phyloP scores from a whole-genome alignment of 805 yeast genomes.

The Wickerhamomyces alni region DNA sequence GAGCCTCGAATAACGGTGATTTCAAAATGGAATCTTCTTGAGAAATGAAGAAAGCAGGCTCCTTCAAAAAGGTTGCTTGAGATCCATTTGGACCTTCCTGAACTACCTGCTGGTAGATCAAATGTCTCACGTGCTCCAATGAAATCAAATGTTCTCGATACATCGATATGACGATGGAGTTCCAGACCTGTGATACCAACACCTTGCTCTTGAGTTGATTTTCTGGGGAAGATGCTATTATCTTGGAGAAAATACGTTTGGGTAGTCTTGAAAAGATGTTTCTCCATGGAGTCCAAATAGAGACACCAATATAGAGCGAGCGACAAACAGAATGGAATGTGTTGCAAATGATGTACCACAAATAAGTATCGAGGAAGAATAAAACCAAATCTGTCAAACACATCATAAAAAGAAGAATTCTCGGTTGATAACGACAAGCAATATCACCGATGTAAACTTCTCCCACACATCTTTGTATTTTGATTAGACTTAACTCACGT shows the following conservation, averaged over 20 bases:
- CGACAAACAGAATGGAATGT: slow-evolving; percentile 66
- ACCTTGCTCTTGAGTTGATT: slow-evolving; percentile 96
- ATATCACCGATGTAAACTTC: slow-evolving; percentile 47
- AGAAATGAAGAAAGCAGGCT: slow-evolving; percentile 74
- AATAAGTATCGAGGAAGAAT: slow-evolving; percentile 74
- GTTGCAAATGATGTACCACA: slow-evolving; percentile 83
- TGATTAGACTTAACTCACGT: slow-evolving; percentile 56
- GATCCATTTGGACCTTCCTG: slow-evolving; percentile 28
- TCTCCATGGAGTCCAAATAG: slow-evolving; percentile 88
- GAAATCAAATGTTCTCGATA: slow-evolving; percentile 98
- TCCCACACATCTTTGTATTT: slow-evolving; percentile 52
- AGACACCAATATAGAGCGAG: slow-evolving; percentile 69
- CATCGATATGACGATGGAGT: slow-evolving; percentile 96
- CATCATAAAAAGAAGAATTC: slow-evolving; percentile 47
- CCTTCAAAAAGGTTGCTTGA: slow-evolving; percentile 43
- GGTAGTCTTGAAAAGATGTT: slow-evolving; percentile 74
- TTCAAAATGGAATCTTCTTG: slow-evolving; percentile 72
- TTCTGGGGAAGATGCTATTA: slow-evolving; percentile 58
- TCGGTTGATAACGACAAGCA: slow-evolving; percentile 53
- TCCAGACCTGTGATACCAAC: slow-evolving; percentile 96
- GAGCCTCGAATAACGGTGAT: slow-evolving; percentile 49
- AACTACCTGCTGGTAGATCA: slow-evolving; percentile 86
- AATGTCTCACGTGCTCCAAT: slow-evolving; percentile 94
- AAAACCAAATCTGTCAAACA: slow-evolving; percentile 57
- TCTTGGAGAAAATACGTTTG: slow-evolving; percentile 65